Evolutionary conservation across 768 basidiomycete genomes (phyloP).

Genomic region (Cystobasidium ongulense): DNA sequence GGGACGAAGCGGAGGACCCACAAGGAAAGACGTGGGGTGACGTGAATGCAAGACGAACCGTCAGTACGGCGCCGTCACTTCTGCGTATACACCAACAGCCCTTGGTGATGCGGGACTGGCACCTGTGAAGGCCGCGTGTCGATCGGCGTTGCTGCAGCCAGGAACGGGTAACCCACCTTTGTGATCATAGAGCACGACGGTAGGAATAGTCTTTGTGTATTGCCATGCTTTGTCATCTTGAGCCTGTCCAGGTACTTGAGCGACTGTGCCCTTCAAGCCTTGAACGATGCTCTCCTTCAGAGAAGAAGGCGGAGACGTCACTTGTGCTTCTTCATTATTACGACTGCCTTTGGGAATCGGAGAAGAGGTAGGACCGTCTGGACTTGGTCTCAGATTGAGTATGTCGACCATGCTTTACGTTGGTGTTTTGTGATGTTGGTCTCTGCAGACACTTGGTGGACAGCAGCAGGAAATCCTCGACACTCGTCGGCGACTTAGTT

Average conservation of each 20-base stretch:
- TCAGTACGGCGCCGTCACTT: not conserved
- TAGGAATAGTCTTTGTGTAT: slow-evolving; percentile 34
- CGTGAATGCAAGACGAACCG: not conserved
- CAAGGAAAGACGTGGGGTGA: not conserved
- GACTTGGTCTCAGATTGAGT: not conserved
- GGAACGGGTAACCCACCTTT: slow-evolving; percentile 17
- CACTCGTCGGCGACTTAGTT: too few species aligned
- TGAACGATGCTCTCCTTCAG: slow-evolving; percentile 32
- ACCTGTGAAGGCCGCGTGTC: not conserved
- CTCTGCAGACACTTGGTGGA: too few species aligned
- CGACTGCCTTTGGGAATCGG: not conserved
- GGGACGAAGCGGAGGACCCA: not conserved
- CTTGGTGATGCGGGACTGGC: not conserved
- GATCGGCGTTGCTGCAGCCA: not conserved
- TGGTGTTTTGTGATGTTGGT: too few species aligned
- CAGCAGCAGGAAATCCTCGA: too few species aligned
- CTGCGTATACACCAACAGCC: not conserved
- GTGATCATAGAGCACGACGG: slow-evolving; percentile 32
- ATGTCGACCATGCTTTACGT: slow-evolving; percentile 13
- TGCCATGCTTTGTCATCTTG: slow-evolving; percentile 15
- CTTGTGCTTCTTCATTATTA: not conserved
- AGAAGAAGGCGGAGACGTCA: slow-evolving; percentile 4
- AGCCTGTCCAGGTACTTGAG: slow-evolving; percentile 25
- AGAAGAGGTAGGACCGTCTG: not conserved
- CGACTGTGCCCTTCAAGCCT: slow-evolving; percentile 15